Evolutionary conservation across 2,329 filamentous ascomycete genomes (phyloP).

Genomic region (Ophiostoma sp.): DNA sequence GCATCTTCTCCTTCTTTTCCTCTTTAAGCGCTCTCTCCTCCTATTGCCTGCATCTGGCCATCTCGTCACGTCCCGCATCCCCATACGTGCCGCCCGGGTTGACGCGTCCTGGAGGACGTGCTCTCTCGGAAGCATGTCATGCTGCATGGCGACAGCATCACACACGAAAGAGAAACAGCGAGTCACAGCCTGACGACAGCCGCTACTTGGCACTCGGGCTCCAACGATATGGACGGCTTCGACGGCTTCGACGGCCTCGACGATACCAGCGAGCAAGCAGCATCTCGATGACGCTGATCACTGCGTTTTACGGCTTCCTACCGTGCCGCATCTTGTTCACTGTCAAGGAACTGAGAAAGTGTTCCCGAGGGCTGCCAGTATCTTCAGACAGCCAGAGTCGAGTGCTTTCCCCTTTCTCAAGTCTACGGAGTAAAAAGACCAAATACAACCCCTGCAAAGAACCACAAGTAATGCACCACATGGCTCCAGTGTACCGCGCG

Average conservation of each 20-base stretch:
- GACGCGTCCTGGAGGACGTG: not conserved
- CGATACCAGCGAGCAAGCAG: not conserved
- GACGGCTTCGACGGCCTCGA: not conserved
- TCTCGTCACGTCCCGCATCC: not conserved
- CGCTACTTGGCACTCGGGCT: too few relatives aligned
- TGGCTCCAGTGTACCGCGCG: conserved; percentile 13
- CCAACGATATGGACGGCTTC: not conserved
- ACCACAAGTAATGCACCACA: conserved; percentile 1
- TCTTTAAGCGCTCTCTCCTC: not conserved
- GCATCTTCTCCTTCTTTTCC: not conserved
- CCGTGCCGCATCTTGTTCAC: not conserved
- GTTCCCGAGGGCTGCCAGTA: not conserved
- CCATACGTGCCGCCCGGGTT: not conserved
- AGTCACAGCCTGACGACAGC: too few relatives aligned
- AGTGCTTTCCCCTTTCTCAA: not conserved
- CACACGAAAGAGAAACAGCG: not conserved
- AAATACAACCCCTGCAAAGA: not conserved
- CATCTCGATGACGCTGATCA: not conserved
- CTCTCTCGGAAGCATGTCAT: not conserved
- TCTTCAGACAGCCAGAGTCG: not conserved
- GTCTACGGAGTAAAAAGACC: not conserved
- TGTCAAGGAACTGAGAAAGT: not conserved
- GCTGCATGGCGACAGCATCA: not conserved
- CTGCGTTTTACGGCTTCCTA: not conserved
- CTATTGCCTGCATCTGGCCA: not conserved